These are phyloP conservation scores for Mediolabrus comicus DNA, from an alignment of 108 stramenopile genomes.

Conservation along the genomic window DNA sequence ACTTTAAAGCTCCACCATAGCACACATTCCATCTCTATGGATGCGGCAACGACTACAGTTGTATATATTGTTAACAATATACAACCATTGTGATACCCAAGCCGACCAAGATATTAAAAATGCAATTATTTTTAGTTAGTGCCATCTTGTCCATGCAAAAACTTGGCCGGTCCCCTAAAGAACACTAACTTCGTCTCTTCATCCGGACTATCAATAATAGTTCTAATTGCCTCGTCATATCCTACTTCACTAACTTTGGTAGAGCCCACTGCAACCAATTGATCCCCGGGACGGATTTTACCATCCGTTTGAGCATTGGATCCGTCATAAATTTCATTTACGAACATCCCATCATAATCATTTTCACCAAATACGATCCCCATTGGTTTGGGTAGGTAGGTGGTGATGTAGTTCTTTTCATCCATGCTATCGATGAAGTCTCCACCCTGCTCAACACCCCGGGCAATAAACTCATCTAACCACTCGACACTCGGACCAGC, in stretches of 20 bases:
- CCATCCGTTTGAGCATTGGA: constrained; percentile 65
- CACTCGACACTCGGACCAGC: constrained; percentile 83
- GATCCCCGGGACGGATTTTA: constrained; percentile 66
- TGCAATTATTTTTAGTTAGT: too few relatives aligned
- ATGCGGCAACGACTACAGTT: too few relatives aligned
- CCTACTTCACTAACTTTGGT: constrained; percentile 66
- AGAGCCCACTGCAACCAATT: constrained; percentile 73
- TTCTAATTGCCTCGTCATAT: constrained; percentile 82
- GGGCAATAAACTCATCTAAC: constrained; percentile 76
- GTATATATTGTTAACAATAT: too few relatives aligned
- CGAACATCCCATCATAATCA: constrained; percentile 86
- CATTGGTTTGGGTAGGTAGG: constrained; percentile 81
- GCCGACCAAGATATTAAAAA: too few relatives aligned
- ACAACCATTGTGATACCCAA: too few relatives aligned
- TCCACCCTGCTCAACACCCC: constrained; percentile 47
- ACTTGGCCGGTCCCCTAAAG: constrained; percentile 77
- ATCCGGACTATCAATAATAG: constrained; percentile 69
- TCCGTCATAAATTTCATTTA: constrained; percentile 72
- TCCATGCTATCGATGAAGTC: constrained; percentile 86
- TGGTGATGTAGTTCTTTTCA: constrained; percentile 69
- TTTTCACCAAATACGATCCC: constrained; percentile 93
- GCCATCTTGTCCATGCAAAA: constrained; percentile 87
- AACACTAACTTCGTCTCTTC: constrained; percentile 61
- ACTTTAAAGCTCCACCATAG: too few relatives aligned
- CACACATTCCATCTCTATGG: too few relatives aligned